Evolutionary conservation across 805 yeast species (phyloP).

Genomic region (Brettanomyces custersianus): DNA sequence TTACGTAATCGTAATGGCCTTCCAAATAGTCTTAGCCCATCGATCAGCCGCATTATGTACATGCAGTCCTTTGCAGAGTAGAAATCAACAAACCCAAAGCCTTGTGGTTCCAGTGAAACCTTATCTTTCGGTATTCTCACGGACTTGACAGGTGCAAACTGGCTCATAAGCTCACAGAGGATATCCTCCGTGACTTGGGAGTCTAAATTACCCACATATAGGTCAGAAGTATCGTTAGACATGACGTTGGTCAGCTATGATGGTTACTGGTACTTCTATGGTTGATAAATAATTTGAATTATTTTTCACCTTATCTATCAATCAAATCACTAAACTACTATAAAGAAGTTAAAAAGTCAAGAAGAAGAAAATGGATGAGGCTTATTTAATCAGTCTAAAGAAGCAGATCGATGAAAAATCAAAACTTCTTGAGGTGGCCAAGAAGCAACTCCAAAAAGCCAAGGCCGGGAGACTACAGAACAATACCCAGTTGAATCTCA

Average conservation of each 20-base stretch:
- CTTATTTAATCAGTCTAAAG: slow-evolving; percentile 13
- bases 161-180: slow-evolving; percentile 74
- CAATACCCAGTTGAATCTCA: neutral
- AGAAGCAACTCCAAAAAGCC: slow-evolving; percentile 8
- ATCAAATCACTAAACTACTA: too few species aligned
- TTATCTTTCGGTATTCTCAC: slow-evolving; percentile 77
- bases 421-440: slow-evolving; percentile 13
- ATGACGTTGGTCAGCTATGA: neutral
- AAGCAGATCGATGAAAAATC: slow-evolving; percentile 17
- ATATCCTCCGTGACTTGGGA: slow-evolving; percentile 62
- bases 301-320: too few species aligned
- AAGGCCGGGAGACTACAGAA: neutral
- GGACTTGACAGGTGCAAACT: slow-evolving; percentile 68
- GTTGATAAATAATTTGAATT: too few species aligned
- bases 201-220: slow-evolving; percentile 80
- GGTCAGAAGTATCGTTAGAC: slow-evolving; percentile 46
- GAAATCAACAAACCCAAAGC: slow-evolving; percentile 83
- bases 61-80: slow-evolving; percentile 51
- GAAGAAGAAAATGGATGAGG: slow-evolving; percentile 7
- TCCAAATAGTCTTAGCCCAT: slow-evolving; percentile 54
- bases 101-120: slow-evolving; percentile 62
- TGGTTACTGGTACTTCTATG: neutral
- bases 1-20: slow-evolving; percentile 50
- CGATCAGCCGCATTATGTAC: slow-evolving; percentile 53
- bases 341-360: neutral